Percentiles rank a stretch among this genome's conserved stretches.
Evolutionary conservation across 345 rosid species (phyloP).

Genomic region (Alliaria petiolata): DNA sequence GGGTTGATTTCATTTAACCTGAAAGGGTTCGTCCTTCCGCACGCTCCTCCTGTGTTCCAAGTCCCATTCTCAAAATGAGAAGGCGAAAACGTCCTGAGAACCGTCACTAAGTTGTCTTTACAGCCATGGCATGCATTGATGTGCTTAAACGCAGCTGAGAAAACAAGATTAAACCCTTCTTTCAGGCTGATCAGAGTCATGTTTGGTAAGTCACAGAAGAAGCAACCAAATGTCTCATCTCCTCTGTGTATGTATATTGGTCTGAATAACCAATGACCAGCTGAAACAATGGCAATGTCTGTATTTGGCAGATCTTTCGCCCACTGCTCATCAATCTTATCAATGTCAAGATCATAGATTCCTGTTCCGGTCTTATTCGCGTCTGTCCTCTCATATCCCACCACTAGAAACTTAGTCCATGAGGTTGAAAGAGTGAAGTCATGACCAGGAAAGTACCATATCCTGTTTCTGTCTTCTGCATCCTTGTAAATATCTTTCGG

Average conservation of each 20-base stretch:
- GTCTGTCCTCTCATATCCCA: conserved; percentile 39
- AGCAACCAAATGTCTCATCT: conserved; percentile 41
- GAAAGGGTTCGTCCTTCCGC: conserved; percentile 45
- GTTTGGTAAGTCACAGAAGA: conserved; percentile 50
- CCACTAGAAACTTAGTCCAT: conserved; percentile 57
- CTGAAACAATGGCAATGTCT: conserved; percentile 59
- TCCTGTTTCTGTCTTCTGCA: conserved; percentile 46
- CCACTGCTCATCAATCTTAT: conserved; percentile 46
- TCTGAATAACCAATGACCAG: conserved; percentile 70
- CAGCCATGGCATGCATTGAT: conserved; percentile 41
- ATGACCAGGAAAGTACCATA: conserved; percentile 53
- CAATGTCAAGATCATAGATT: conserved; percentile 39
- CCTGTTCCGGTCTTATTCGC: conserved; percentile 43
- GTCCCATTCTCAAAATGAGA: conserved; percentile 69
- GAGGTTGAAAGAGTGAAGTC: conserved; percentile 57
- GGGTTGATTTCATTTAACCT: conserved; percentile 17
- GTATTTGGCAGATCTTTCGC: conserved; percentile 29
- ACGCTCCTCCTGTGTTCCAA: conserved; percentile 69
- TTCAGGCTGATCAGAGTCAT: conserved; percentile 33
- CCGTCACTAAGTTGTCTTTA: conserved; percentile 31
- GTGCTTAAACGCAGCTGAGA: conserved; percentile 42
- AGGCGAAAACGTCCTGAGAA: conserved; percentile 68
- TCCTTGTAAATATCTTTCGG: conserved; percentile 54
- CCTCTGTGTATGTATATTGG: conserved; percentile 46
- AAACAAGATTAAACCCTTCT: conserved; percentile 42